Conservation (phyloP, 139 green algal species). For the Auxenochlorella pyrenoidosa region DNA sequence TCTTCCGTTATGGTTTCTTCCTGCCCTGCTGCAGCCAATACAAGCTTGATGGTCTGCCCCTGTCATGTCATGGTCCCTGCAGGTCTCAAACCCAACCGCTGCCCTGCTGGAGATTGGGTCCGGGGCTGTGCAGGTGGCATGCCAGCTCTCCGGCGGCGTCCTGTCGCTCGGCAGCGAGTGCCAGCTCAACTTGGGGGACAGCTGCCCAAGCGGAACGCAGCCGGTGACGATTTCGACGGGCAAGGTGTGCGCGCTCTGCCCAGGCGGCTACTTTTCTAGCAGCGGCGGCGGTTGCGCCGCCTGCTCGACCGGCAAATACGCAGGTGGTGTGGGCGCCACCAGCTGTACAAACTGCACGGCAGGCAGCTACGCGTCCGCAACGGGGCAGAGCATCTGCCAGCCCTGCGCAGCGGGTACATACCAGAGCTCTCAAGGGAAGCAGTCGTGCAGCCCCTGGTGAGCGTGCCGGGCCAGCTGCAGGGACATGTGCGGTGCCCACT, state of each 20-base stretch:
- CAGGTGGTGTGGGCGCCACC: not conserved
- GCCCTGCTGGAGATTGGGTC: not conserved
- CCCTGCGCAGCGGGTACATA: constrained; percentile 13
- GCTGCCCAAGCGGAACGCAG: not conserved
- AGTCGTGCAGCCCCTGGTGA: constrained; percentile 8
- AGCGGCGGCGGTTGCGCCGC: not conserved
- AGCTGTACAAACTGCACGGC: not conserved
- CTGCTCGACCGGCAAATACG: constrained; percentile 8
- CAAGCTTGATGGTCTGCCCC: not conserved
- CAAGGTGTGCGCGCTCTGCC: constrained; percentile 21
- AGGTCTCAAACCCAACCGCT: not conserved
- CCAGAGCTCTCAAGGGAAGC: not conserved
- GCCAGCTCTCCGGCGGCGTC: not conserved
- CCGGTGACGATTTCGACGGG: not conserved
- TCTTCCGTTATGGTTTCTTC: not conserved
- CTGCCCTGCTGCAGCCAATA: not conserved
- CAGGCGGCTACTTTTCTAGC: not conserved
- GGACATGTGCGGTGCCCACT: not conserved
- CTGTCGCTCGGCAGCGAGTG: not conserved
- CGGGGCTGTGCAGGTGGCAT: not conserved
- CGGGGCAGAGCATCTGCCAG: not conserved
- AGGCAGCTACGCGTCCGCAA: constrained; percentile 1
- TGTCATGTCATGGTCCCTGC: not conserved
- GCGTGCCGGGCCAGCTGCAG: not conserved
- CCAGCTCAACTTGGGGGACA: not conserved